A percentile compares a stretch with the other conserved stretches of the same genome.
Conservation (phyloP, 163 green algal species). For the Volvox carteri region DNA sequence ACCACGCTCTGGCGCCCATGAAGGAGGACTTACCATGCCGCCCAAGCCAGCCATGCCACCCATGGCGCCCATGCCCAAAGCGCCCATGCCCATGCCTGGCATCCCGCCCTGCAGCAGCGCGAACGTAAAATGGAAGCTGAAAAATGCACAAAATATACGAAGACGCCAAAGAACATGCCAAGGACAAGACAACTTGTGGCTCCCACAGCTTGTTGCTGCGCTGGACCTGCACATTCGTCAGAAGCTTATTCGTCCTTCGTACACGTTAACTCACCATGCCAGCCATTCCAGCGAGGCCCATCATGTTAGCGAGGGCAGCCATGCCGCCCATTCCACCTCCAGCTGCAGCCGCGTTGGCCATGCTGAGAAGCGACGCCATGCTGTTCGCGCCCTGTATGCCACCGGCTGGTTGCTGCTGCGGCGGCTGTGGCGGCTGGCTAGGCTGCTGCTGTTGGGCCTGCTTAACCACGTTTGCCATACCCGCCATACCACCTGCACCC, state of each 20-base stretch:
- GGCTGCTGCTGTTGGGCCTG: conserved; percentile 42
- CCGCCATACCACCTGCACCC: conserved; percentile 33
- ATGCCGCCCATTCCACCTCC: conserved; percentile 45
- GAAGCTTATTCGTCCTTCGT: too few relatives aligned
- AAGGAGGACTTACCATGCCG: conserved; percentile 44
- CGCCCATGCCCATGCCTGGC: conserved; percentile 48
- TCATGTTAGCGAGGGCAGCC: conserved; percentile 24
- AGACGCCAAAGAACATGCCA: too few relatives aligned
- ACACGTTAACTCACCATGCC: conserved; percentile 48
- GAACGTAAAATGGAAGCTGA: neutral
- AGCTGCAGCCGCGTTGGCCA: conserved; percentile 34
- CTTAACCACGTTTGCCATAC: conserved; percentile 9
- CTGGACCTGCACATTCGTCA: too few relatives aligned
- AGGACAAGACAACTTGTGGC: too few relatives aligned
- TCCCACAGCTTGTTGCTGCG: too few relatives aligned
- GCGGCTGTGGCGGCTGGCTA: conserved; percentile 17
- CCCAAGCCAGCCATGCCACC: conserved; percentile 28
- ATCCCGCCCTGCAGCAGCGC: conserved; percentile 19
- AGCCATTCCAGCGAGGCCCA: conserved; percentile 32
- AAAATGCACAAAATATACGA: neutral
- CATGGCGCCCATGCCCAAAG: conserved; percentile 37
- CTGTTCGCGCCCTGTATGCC: conserved; percentile 21
- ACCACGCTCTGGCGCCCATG: too few relatives aligned
- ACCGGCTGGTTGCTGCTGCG: neutral
- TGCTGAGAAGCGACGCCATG: conserved; percentile 50